Percentiles rank a stretch among this genome's conserved stretches.
These are phyloP conservation scores for Cyclotella atomus DNA, from an alignment of 108 stramenopile species.

Conservation along the genomic window DNA sequence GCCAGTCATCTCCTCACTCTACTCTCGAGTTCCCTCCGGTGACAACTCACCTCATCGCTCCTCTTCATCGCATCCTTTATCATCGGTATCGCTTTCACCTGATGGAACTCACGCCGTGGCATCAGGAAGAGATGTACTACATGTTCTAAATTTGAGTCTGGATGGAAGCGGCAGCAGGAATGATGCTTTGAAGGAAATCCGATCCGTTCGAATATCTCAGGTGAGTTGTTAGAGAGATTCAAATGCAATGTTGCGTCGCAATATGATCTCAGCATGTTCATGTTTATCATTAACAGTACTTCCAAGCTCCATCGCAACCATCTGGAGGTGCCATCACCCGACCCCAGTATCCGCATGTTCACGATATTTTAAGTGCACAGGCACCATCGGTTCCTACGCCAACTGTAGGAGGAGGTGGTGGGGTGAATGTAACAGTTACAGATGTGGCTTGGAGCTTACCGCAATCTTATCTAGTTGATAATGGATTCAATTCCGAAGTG, in stretches of 20 bases:
- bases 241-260: background rate
- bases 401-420: conserved; percentile 42
- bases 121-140: conserved; percentile 72
- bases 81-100: conserved; percentile 74
- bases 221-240: conserved; percentile 38
- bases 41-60: background rate
- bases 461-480: conserved; percentile 38
- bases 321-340: conserved; percentile 3
- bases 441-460: conserved; percentile 86
- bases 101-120: conserved; percentile 62
- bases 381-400: conserved; percentile 27
- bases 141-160: conserved; percentile 53
- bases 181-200: conserved; percentile 52
- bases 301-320: conserved; percentile 48
- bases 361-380: conserved; percentile 32
- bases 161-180: background rate
- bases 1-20: conserved; percentile 24
- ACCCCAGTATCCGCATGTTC: conserved; percentile 42
- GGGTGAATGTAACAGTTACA: conserved; percentile 65
- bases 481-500: conserved; percentile 4
- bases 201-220: conserved; percentile 68
- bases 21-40: conserved; percentile 1
- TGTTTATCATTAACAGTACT: conserved; percentile 33
- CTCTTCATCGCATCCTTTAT: conserved; percentile 34
- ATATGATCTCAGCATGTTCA: background rate